Conservation (phyloP, 2,329 filamentous ascomycete species). For the Aspergillus hortae region DNA sequence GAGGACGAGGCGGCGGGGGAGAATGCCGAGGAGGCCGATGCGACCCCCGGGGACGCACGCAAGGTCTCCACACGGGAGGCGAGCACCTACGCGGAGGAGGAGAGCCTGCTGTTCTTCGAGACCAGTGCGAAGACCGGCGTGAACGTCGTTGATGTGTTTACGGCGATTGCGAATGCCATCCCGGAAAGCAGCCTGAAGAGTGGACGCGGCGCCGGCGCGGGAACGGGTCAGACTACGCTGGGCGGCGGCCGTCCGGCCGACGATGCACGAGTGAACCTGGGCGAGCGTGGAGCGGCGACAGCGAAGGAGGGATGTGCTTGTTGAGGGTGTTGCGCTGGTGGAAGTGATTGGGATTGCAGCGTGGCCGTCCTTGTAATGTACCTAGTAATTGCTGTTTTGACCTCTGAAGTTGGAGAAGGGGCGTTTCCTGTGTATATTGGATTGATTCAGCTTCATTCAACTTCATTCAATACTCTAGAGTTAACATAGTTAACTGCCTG, state of each 20-base stretch:
- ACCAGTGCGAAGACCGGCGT: constrained; percentile 94
- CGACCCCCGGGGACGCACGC: constrained; percentile 68
- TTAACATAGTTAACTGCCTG: no score
- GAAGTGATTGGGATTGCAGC: neutral
- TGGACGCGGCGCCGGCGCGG: constrained; percentile 66
- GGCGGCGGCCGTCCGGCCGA: constrained; percentile 48
- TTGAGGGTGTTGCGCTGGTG: constrained; percentile 40
- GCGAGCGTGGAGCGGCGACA: constrained; percentile 67
- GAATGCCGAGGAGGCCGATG: constrained; percentile 54
- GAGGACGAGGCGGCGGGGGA: constrained; percentile 46
- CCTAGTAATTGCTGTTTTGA: no score
- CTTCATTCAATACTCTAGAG: neutral
- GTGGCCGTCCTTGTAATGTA: neutral
- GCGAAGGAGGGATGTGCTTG: constrained; percentile 91
- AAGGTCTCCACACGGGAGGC: constrained; percentile 91
- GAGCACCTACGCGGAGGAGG: constrained; percentile 89
- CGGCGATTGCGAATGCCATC: constrained; percentile 95
- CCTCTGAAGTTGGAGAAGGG: no score
- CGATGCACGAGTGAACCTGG: constrained; percentile 74
- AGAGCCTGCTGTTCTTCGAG: constrained; percentile 92
- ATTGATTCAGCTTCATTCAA: neutral
- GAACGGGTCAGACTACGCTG: constrained; percentile 56
- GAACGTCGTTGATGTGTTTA: constrained; percentile 95
- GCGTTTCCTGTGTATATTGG: neutral
- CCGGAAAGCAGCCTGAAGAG: constrained; percentile 95